Base-by-base conservation (phyloP, 2,329 filamentous ascomycete species). In the Stemphylium lycopersici region DNA sequence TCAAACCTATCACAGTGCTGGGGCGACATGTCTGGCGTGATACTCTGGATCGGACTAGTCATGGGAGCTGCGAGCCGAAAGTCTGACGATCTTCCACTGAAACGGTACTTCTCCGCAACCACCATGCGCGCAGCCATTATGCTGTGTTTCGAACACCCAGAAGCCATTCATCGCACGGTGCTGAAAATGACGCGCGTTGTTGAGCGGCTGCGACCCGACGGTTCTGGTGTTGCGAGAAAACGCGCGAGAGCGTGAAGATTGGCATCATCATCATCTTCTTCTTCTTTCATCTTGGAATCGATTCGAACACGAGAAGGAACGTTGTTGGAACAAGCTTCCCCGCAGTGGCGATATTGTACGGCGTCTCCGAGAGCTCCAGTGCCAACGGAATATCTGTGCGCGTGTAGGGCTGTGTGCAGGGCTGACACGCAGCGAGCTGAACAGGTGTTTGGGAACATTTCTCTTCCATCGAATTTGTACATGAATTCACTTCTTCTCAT, bases 1-100 rank as follows among this genome's bases (percentile, higher is more conserved):
- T 73, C 71, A 2, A 60, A 75, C 42, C 49, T 73, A 26, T 68
- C 69, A 3, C 62, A 69, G 18, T 70, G 66, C 40, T 76, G 74
- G 74, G 49, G 51, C 41, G 71, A 75, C 48, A 70, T 76, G 66
- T 69, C 69, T 1, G 74, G 74, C 37, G 70, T 76, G n/a, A 63
- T 76, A 2, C 60, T 76, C 32, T 77, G 73, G 73, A 61, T 74
- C 41, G 63, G 65, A 0, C 66, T 76, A 6, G 63, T 69, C 6
- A 59, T 64, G 18, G 73, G 70, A 8, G 73, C 74, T 5, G 71
- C 73, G 12, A 71, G 62, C 32, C 10, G 58, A 38, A 45, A 65
- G 65, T 29, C 26, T 3, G 26, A 29, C 3, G 26, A 29, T 6
- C 26, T 10, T 2, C 26, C 26, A 29, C 26, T 63, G 24, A 56